Evolutionary conservation across 345 rosid species (phyloP).

Genomic region (Angophora floribunda): DNA sequence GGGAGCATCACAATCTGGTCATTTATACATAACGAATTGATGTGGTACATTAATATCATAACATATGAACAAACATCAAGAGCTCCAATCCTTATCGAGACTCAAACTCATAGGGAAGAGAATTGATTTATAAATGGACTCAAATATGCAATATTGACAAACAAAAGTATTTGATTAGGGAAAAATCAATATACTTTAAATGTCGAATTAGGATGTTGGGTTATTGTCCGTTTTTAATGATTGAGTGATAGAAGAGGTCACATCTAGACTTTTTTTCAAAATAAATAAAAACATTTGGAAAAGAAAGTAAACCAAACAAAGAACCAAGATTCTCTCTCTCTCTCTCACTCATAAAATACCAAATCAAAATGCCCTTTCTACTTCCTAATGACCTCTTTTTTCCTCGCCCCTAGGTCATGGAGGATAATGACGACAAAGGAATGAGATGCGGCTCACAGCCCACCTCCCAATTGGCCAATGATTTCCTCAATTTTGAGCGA

Average conservation of each 20-base stretch:
- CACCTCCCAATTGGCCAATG: background rate
- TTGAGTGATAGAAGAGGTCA: background rate
- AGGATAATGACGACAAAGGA: background rate
- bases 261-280: background rate
- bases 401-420: background rate
- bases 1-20: background rate
- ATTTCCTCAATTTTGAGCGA: background rate
- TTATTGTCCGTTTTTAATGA: too few relatives aligned
- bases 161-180: background rate
- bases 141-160: background rate
- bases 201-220: background rate
- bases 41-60: too few relatives aligned
- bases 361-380: background rate
- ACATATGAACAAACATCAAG: background rate
- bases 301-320: background rate
- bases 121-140: background rate
- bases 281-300: background rate
- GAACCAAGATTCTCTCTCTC: background rate
- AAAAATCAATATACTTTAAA: too few relatives aligned
- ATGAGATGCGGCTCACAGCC: background rate
- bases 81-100: background rate
- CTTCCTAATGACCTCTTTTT: background rate
- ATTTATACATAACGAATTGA: too few relatives aligned
- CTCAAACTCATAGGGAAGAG: background rate
- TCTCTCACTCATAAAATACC: background rate